phyloP scores from a whole-genome alignment of 768 basidiomycete species.

The Crepidotus variabilis region DNA sequence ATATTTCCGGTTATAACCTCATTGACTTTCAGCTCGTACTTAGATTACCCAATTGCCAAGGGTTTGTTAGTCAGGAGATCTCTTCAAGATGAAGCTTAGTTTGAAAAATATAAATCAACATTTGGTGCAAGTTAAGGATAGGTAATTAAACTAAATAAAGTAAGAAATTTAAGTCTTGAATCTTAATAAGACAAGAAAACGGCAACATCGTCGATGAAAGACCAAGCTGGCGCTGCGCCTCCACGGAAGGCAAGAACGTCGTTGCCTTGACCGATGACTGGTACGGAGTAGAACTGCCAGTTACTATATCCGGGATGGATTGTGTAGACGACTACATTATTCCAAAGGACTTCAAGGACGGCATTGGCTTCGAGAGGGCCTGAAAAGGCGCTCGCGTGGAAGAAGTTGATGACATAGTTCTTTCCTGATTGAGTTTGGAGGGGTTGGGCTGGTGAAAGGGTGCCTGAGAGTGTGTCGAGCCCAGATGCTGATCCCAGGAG shows the following conservation, averaged over 20 bases:
- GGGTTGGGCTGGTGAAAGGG: slow-evolving; percentile 27
- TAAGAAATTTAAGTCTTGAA: neutral
- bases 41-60: no score
- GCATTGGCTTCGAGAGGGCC: slow-evolving; percentile 30
- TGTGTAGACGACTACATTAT: slow-evolving; percentile 28
- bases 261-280: slow-evolving; percentile 30
- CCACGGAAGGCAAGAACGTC: slow-evolving; percentile 39
- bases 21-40: no score
- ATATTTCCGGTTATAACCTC: no score
- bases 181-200: slow-evolving; percentile 14
- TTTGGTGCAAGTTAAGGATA: neutral
- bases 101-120: no score
- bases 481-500: slow-evolving; percentile 41
- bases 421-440: slow-evolving; percentile 32
- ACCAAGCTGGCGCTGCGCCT: slow-evolving; percentile 43
- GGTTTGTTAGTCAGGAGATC: no score
- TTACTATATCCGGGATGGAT: slow-evolving; percentile 31
- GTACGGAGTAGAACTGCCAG: slow-evolving; percentile 35
- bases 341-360: slow-evolving; percentile 41
- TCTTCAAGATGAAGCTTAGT: no score
- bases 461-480: slow-evolving; percentile 33
- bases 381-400: slow-evolving; percentile 36
- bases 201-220: slow-evolving; percentile 42
- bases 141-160: neutral
- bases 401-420: slow-evolving; percentile 38